Base-by-base conservation (phyloP, 1,139 yeast species). In the Candida labiduridarum region DNA sequence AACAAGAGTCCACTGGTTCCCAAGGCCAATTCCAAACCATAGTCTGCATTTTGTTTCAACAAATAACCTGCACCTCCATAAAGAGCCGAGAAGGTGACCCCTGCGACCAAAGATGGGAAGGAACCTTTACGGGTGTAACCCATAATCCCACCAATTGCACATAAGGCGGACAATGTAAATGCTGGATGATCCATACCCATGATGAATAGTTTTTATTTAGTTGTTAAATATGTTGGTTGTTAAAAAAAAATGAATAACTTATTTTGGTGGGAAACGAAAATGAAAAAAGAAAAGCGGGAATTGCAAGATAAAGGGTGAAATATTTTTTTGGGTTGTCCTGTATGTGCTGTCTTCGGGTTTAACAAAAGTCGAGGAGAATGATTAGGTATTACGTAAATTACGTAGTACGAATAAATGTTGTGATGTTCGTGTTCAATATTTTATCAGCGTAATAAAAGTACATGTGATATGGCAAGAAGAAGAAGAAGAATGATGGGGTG, bases 11-110 rank as follows among this genome's bases (percentile, higher is more conserved):
- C 62, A 19, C 96, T 85, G 1, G 92, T 80, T 9, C 85, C 88
- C 49, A 90, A 72, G 0, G 97, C 96, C 41, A 87, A 64, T 64
- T 89, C 94, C 57, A 91, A 76, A 33, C 97, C 97, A 71, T 82
- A 83, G 64, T 88, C 90, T 53, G 83, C 84, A 64, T 89, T 89
- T 52, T 84, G 73, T 56, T 82, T 79, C 56, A 89, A 74, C 58
- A 91, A 75, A 68, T 89, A 88, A 34, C 96, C 97, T 1, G 96
- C 87, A 51, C 77, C 65, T 18, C 90, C 95, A 66, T 84, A 92
- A 41, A 87, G 66, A 4, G 82, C 76, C 10, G 95, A 83, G 56
- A 90, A 76, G 0, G 86, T 73, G 9, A 85, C 62, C 31, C 97
- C 97, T 2, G 95, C 96, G 43, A 84, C 70, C 50, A 91, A 76